Conservation (phyloP, 2,329 filamentous ascomycete genomes). For the Colletotrichum tropicale region DNA sequence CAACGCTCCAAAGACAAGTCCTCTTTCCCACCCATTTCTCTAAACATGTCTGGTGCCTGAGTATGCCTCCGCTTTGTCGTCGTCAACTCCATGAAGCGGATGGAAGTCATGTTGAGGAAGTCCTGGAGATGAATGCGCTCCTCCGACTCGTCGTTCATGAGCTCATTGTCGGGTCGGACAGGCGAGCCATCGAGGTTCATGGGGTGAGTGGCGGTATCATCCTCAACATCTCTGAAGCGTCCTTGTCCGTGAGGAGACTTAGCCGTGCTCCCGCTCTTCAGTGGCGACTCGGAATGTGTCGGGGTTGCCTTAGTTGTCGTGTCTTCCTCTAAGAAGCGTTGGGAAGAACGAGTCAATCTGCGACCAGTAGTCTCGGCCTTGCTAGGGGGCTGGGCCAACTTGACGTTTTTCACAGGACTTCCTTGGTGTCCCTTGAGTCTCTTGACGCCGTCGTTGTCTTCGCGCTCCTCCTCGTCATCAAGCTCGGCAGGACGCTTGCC, state of each 20-base stretch:
- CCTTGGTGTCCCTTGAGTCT: constrained; percentile 73
- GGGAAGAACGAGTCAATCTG: constrained; percentile 55
- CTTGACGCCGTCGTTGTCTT: constrained; percentile 67
- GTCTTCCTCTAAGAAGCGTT: constrained; percentile 49
- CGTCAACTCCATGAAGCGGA: constrained; percentile 98
- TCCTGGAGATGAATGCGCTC: constrained; percentile 83
- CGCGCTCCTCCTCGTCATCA: constrained; percentile 65
- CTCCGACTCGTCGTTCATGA: constrained; percentile 54
- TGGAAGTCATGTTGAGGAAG: constrained; percentile 93
- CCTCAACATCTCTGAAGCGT: constrained; percentile 59
- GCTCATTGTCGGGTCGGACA: constrained; percentile 43
- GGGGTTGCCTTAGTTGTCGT: constrained; percentile 40
- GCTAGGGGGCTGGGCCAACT: constrained; percentile 70
- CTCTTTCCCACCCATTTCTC: constrained; percentile 50
- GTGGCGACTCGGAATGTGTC: constrained; percentile 51
- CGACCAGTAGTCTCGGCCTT: constrained; percentile 71
- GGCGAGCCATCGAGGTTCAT: constrained; percentile 48
- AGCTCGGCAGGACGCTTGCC: constrained; percentile 77
- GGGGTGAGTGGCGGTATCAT: constrained; percentile 45
- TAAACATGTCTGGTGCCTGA: constrained; percentile 60
- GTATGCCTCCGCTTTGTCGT: constrained; percentile 93
- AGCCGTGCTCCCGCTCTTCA: constrained; percentile 41
- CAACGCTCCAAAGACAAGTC: constrained; percentile 73
- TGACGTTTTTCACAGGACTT: constrained; percentile 79
- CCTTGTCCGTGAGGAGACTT: constrained; percentile 62